Conservation (phyloP, 164 flowering plant genomes). For the Umbilicus rupestris region DNA sequence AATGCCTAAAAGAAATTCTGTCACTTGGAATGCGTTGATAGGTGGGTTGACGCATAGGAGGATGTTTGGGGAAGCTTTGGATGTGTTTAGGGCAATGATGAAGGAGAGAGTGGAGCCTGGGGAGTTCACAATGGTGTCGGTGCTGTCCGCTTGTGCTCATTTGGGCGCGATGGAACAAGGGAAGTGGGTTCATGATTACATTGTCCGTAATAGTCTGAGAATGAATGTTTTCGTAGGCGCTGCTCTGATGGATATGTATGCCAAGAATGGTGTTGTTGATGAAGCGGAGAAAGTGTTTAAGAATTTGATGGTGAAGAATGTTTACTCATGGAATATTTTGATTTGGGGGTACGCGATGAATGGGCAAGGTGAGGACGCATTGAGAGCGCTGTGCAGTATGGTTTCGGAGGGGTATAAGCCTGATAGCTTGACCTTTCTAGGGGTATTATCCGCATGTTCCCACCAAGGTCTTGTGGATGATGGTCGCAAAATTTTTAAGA, state of each 20-base stretch:
- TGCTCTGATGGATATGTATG: conserved; percentile 23
- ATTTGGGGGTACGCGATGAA: conserved; percentile 22
- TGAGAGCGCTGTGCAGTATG: conserved; percentile 17
- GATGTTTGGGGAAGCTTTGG: conserved; percentile 18
- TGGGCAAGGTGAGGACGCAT: conserved; percentile 22
- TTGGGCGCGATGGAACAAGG: conserved; percentile 24
- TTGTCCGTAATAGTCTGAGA: conserved; percentile 12
- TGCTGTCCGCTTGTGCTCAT: conserved; percentile 23
- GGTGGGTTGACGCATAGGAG: conserved; percentile 26
- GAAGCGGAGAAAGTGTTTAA: conserved; percentile 19
- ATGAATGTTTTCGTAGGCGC: conserved; percentile 23
- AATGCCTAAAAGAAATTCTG: conserved; percentile 25
- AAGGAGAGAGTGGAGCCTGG: conserved; percentile 10
- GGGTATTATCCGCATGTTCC: conserved; percentile 25
- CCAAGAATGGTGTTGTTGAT: conserved; percentile 17
- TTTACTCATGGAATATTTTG: conserved; percentile 24
- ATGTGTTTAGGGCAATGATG: conserved; percentile 19
- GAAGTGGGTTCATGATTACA: conserved; percentile 23
- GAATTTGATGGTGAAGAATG: conserved; percentile 17
- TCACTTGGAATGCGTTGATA: conserved; percentile 34
- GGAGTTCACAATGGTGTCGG: conserved; percentile 21
- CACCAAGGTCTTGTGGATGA: conserved; percentile 22
- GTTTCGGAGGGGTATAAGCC: conserved; percentile 13
- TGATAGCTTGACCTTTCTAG: conserved; percentile 21
- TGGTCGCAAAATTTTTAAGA: conserved; percentile 14